These are phyloP conservation scores for Fomes fomentarius DNA, from an alignment of 1,284 basidiomycete genomes.

Conservation along the genomic window DNA sequence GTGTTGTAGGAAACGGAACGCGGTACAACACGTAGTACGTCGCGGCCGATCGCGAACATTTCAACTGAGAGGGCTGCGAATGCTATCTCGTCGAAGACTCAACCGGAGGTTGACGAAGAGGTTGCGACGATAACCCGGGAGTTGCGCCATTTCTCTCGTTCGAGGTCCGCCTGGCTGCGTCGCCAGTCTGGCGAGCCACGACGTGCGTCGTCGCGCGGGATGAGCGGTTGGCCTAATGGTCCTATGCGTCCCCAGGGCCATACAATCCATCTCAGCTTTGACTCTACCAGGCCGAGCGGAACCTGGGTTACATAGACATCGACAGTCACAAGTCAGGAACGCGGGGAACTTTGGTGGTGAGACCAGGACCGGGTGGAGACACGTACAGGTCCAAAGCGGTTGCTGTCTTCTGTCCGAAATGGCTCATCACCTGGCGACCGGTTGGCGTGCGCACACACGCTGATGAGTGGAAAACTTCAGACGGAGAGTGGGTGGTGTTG, in stretches of 20 bases:
- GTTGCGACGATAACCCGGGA: constrained; percentile 42
- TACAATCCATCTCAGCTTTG: constrained; percentile 59
- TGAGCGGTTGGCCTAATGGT: constrained; percentile 34
- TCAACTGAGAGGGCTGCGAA: too few species aligned
- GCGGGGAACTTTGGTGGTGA: too few species aligned
- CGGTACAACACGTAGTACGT: too few species aligned
- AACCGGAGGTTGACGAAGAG: too few species aligned
- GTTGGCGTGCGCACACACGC: not conserved
- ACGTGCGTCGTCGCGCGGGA: constrained; percentile 28
- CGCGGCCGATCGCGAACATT: too few species aligned
- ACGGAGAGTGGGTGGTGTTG: not conserved
- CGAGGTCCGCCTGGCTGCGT: constrained; percentile 46
- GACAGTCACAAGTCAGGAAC: not conserved
- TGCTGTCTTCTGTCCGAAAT: constrained; percentile 73
- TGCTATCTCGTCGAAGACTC: too few species aligned
- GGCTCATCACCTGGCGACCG: constrained; percentile 58
- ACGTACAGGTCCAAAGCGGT: constrained; percentile 70
- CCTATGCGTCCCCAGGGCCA: constrained; percentile 67
- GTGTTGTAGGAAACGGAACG: not conserved
- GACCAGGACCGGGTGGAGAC: not conserved
- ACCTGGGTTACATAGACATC: constrained; percentile 46
- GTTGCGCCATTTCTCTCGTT: constrained; percentile 47
- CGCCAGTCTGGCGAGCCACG: constrained; percentile 45
- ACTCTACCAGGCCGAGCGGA: constrained; percentile 63
- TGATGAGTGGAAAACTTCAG: not conserved